Evolutionary conservation across 108 stramenopile genomes (phyloP), one percentile per base, ranked within the genome.

Genomic region (Nannochloropsis gaditana): DNA sequence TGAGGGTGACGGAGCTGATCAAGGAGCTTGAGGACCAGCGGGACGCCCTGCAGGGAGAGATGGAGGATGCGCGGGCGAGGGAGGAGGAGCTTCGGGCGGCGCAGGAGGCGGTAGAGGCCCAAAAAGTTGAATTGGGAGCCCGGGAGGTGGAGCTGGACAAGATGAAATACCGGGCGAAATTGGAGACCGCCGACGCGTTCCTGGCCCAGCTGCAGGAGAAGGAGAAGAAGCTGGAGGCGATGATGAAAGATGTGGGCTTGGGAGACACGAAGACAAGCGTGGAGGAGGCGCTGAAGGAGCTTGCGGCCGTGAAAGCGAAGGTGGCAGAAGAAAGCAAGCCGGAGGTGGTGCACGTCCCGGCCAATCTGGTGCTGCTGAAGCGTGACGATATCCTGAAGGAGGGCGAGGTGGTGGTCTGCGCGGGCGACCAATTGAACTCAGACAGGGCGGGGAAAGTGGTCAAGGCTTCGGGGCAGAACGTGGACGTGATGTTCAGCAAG

Each of bases 1-100:
- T 94, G 2, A 91, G 94, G 90, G 94, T 96, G 91, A 94, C 94
- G 11, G 95, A 95, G 79, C 83, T 97, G 83, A 92, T 96, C 73
- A 91, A 91, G 45, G 94, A 94, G 80, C 84, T 96, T 43, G 88
- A 89, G 45, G 44, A 80, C 9, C 84, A 89, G 44, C 83, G 88
- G 9, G 82, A 83, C 42, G 93, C 93, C 43, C 82, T 95, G 80
- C 91, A 93, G 84, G 90, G 86, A 31, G 89, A 31, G 42, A 92
- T 93, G 43, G 80, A 94, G 43, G 94, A 95, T 86, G 93, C 94
- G 85, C 93, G 93, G 44, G 82, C 92, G 80, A 91, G 92, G 83
- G 90, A 85, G 42, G 87, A 31, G 44, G 93, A 94, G 45, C 82
- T 95, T 41, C 93, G 95, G 87, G 92, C 94, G 85, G 92, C 93